Evolutionary conservation across 2,329 filamentous ascomycete genomes (phyloP).

Genomic region (Xylaria sp.): DNA sequence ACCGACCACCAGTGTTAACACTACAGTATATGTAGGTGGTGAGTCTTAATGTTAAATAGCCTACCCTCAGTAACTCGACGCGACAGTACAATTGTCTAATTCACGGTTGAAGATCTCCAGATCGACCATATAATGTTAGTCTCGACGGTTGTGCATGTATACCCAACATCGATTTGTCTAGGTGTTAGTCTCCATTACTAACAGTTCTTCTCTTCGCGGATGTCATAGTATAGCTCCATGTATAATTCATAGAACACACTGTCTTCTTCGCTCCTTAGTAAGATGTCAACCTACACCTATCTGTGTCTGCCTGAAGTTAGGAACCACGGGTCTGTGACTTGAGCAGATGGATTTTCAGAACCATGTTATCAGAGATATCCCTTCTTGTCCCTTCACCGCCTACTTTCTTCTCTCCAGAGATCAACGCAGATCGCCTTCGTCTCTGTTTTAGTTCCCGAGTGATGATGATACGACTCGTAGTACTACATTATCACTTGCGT

Average conservation of each 20-base stretch:
- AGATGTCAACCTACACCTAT: background rate
- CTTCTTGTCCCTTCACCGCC: background rate
- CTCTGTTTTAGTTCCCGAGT: background rate
- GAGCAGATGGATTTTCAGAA: background rate
- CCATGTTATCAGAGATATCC: background rate
- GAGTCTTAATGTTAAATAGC: no score
- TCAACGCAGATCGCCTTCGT: background rate
- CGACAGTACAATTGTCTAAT: background rate
- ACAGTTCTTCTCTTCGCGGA: no score
- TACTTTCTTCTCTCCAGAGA: background rate
- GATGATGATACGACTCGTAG: background rate
- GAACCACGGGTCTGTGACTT: background rate
- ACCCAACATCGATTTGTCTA: no score
- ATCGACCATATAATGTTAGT: background rate
- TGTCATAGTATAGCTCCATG: background rate
- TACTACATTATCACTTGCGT: background rate
- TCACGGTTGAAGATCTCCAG: background rate
- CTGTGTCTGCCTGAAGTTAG: background rate
- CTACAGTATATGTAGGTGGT: no score
- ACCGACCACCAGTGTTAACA: background rate
- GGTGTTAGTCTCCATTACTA: no score
- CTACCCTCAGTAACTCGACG: no score
- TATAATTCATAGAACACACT: background rate
- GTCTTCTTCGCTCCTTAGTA: background rate
- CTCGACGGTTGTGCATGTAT: background rate